Base-by-base conservation (phyloP, 2,329 filamentous ascomycete species). In the Ascochyta lentis region DNA sequence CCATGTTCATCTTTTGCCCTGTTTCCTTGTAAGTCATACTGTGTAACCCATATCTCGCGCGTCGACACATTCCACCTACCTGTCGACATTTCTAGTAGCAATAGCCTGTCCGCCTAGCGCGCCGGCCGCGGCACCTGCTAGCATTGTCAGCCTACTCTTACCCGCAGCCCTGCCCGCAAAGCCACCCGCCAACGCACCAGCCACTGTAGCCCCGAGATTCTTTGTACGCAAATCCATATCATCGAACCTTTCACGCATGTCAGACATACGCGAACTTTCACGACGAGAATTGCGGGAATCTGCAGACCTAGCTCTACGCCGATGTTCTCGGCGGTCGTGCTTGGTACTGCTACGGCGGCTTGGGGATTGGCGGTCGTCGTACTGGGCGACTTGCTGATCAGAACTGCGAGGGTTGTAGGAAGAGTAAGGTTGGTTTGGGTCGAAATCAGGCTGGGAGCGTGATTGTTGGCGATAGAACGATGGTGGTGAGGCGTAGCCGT, bases 151-250 rank as follows among this genome's bases (percentile, higher is more conserved):
- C 62, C 64, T 71, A 54, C 70, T 68, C 46, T 71, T 67, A 40
- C 71, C 71, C 45, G 73, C 48, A 51, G 64, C 57, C 40, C 65
- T 70, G 33, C 71, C 72, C 24, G 70, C 69, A 49, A 76, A 52
- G 44, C 72, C 73, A 54, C 73, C 73, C 39, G 69, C 73, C 63
- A 76, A 73, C 69, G 72, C 73, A 73, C 73, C 73, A 68, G 66
- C 72, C 64, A 72, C 64, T 51, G 69, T 69, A 61, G 73, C 72
- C 42, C 70, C 70, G 60, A 75, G 56, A 54, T 65, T 65, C 56
- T 65, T 68, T 27, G 73, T 71, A 33, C 67, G 66, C 58, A 68
- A 38, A 54, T 73, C 70, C 58, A 74, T 66, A 44, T 62, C 61
- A 41, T 74, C 73, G 56, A 75, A 72, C 59, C 70, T 75, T 58